Evolutionary conservation across 1,139 yeast genomes (phyloP).

Genomic region (Geotrichum cucujoidarum): DNA sequence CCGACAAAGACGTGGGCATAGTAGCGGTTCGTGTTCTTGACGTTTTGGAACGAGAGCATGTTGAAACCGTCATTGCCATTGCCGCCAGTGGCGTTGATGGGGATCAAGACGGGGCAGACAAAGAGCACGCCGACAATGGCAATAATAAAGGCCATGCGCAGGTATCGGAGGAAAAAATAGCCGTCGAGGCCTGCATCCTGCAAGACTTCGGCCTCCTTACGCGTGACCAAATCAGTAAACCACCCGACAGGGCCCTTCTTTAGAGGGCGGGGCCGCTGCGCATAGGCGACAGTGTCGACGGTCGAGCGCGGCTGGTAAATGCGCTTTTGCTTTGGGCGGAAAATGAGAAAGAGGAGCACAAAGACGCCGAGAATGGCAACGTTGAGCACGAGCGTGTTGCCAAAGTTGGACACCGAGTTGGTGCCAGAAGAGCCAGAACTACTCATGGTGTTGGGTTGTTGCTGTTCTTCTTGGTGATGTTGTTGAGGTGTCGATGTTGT

Average conservation of each 20-base stretch:
- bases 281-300: conserved; percentile 43
- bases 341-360: conserved; percentile 50
- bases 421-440: conserved; percentile 13
- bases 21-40: conserved; percentile 56
- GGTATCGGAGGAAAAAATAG: conserved; percentile 73
- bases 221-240: conserved; percentile 37
- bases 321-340: conserved; percentile 61
- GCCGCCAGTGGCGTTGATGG: conserved; percentile 77
- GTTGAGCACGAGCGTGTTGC: conserved; percentile 51
- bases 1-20: conserved; percentile 83
- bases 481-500: no score
- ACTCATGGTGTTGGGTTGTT: not conserved
- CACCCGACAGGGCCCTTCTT: conserved; percentile 34
- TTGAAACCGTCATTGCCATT: conserved; percentile 61
- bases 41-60: conserved; percentile 71
- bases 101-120: conserved; percentile 73
- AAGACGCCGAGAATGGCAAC: conserved; percentile 56
- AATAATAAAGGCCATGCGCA: conserved; percentile 57
- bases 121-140: conserved; percentile 60
- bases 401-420: conserved; percentile 40
- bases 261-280: conserved; percentile 37
- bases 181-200: conserved; percentile 87
- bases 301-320: conserved; percentile 83
- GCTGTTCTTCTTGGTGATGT: no score
- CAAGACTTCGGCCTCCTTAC: conserved; percentile 63